Base-by-base conservation (phyloP, 768 basidiomycete genomes). In the Termitomyces bulborhizus region DNA sequence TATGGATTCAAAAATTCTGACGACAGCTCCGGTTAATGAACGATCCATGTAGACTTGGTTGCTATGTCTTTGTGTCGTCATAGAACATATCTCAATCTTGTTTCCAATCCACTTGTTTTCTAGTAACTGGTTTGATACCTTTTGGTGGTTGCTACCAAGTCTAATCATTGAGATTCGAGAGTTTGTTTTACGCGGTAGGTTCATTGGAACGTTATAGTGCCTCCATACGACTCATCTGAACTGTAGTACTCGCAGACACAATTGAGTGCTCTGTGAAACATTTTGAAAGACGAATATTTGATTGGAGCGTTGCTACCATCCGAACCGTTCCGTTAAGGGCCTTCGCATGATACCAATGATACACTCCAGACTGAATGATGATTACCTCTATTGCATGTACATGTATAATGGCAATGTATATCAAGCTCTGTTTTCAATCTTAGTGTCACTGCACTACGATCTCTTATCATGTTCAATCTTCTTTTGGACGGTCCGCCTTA, bases 81-180 rank as follows among this genome's bases (percentile, higher is more conserved):
- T 74, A 73, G 71, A 71, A 54, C 68, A 63, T 62, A 54, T 66
- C 59, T 59, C 52, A 57, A 57, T 51, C 54, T 60, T 53, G 43
- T 51, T 42, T 46, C 46, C 55, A 49, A 58, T 46, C 64, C 62
- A 66, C 63, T 62, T 59, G 31, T 59, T 62, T 48, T 7, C 44
- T 58, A 51, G 63, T 59, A 63, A 66, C 71, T 66, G 68, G 59
- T 29, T 53, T 18, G 29, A 11, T 8, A 3, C 18, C 8, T 31
- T 29, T 68, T 64, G 72, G 68, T 72, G 68, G 71, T 62, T 72
- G 71, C 67, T 72, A 67, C 66, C 67, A 32, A 9, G 31, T 32
- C 8, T 32, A 1, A 32, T 9, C 8, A 32, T 9, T 32, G 1
- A 1, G 41, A 51, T 60, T 65, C 63, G 66, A 68, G 68, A 67